Conservation (phyloP, 352 stramenopile species). For the Phytophthora citricola region DNA sequence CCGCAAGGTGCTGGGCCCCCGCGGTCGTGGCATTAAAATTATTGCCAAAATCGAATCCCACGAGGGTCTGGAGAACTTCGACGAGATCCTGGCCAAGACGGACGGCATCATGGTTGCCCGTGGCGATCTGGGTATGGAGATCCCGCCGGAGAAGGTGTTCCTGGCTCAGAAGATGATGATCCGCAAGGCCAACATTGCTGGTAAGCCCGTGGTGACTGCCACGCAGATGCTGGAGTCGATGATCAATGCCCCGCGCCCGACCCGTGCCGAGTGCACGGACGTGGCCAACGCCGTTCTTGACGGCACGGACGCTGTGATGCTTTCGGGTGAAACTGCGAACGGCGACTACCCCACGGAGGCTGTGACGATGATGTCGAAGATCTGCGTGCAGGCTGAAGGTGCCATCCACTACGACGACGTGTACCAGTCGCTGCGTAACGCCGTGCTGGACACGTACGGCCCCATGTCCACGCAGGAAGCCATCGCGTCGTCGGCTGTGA, state of each 20-base stretch:
- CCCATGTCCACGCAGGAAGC: constrained; percentile 88
- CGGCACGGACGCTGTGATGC: neutral
- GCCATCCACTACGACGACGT: neutral
- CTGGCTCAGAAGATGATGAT: neutral
- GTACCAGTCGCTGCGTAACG: constrained; percentile 32
- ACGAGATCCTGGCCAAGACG: constrained; percentile 96
- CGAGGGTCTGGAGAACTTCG: constrained; percentile 83
- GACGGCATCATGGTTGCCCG: constrained; percentile 99
- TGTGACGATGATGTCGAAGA: neutral
- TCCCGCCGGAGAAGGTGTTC: constrained; percentile 62
- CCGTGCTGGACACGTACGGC: constrained; percentile 54
- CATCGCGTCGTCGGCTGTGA: constrained; percentile 96
- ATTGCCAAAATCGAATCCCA: constrained; percentile 1
- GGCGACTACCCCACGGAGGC: neutral
- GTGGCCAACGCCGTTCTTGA: neutral
- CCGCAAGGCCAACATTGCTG: neutral
- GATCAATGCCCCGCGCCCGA: neutral
- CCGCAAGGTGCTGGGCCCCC: neutral
- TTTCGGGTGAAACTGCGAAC: neutral
- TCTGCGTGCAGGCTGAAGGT: constrained; percentile 1
- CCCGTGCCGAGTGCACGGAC: neutral
- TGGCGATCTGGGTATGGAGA: constrained; percentile 98
- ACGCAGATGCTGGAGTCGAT: constrained; percentile 3
- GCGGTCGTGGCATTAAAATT: neutral
- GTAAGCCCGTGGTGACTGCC: neutral